These are phyloP conservation scores for Coniophora puteana DNA, from an alignment of 1,284 basidiomycete genomes.

Conservation along the genomic window DNA sequence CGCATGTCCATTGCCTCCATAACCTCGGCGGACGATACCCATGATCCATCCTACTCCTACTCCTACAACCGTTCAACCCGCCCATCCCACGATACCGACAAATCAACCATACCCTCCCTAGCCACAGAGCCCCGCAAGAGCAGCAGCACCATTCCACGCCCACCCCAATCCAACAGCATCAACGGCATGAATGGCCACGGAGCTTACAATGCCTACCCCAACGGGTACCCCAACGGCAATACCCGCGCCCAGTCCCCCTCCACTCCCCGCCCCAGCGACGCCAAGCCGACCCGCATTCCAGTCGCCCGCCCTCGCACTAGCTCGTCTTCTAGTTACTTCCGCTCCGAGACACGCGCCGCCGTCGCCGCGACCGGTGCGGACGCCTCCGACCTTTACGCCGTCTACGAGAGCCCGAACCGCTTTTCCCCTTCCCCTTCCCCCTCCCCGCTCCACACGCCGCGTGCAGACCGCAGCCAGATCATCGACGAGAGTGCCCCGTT, in stretches of 20 bases:
- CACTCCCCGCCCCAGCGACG: conserved; percentile 33
- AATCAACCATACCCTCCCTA: conserved; percentile 15
- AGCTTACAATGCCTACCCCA: conserved; percentile 19
- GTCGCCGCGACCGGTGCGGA: too few relatives aligned
- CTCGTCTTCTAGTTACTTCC: conserved; percentile 43
- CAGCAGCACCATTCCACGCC: conserved; percentile 49
- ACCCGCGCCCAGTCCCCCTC: conserved; percentile 33
- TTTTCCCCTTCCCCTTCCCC: conserved; percentile 19
- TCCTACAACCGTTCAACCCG: conserved; percentile 15
- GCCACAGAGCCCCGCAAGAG: conserved; percentile 28
- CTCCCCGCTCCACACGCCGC: conserved; percentile 15
- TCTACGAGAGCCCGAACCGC: conserved; percentile 14
- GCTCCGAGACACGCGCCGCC: too few relatives aligned
- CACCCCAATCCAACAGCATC: conserved; percentile 39
- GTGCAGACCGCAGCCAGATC: conserved; percentile 33
- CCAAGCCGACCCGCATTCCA: conserved; percentile 49
- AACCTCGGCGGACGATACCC: conserved; percentile 42
- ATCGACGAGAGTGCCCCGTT: conserved; percentile 51
- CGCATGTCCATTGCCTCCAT: conserved; percentile 72
- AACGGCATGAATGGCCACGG: conserved; percentile 17
- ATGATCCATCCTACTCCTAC: too few relatives aligned
- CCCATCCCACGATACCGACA: conserved; percentile 18
- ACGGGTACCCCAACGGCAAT: conserved; percentile 20
- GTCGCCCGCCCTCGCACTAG: conserved; percentile 37
- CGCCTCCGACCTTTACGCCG: conserved; percentile 21